phyloP scores from a whole-genome alignment of 495 filamentous ascomycete species.

The Halenospora varia region DNA sequence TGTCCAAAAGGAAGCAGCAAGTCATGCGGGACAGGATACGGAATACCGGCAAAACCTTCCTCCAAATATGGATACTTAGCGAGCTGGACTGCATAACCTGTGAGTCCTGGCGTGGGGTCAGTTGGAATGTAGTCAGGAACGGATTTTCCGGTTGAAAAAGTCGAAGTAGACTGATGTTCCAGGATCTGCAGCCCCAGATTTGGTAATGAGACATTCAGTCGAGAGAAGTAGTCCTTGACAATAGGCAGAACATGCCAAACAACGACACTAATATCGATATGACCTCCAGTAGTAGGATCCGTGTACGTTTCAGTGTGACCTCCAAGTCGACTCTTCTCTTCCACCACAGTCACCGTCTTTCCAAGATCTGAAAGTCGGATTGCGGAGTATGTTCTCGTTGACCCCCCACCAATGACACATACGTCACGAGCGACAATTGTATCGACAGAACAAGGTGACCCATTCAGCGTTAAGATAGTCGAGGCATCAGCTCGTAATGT shows the following conservation, averaged over 20 bases:
- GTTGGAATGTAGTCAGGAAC: constrained; percentile 13
- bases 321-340: constrained; percentile 36
- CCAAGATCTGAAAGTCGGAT: constrained; percentile 33
- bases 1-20: constrained; percentile 30
- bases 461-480: background rate
- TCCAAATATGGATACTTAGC: constrained; percentile 33
- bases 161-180: background rate
- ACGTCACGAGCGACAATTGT: constrained; percentile 32
- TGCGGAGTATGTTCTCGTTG: constrained; percentile 43
- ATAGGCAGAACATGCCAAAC: constrained; percentile 14
- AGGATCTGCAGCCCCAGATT: background rate
- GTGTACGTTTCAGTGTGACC: constrained; percentile 44
- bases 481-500: constrained; percentile 3
- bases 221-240: constrained; percentile 37
- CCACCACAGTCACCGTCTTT: constrained; percentile 40
- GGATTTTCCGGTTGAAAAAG: constrained; percentile 13
- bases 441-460: background rate
- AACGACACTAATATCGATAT: constrained; percentile 6
- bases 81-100: constrained; percentile 29
- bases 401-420: constrained; percentile 45
- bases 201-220: constrained; percentile 31
- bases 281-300: constrained; percentile 11
- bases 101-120: constrained; percentile 22
- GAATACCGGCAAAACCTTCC: constrained; percentile 25
- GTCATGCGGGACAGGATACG: constrained; percentile 28